Percentiles rank a stretch among this genome's conserved stretches.
Conservation (phyloP, 176 grass and related monocot species). For the Zea luxurians region DNA sequence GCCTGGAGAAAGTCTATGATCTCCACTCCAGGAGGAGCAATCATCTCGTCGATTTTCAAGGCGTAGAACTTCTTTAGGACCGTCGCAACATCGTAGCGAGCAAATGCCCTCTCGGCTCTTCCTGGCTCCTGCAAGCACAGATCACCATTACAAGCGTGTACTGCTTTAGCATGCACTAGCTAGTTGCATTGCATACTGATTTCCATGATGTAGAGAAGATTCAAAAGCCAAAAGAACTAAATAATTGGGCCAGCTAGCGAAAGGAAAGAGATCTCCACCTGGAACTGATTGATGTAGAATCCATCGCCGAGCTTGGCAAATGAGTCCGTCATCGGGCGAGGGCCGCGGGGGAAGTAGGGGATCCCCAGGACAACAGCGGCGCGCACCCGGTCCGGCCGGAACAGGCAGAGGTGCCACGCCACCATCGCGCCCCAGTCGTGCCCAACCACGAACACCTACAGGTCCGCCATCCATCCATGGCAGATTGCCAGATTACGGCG, state of each 20-base stretch:
- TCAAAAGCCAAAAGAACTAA: background rate
- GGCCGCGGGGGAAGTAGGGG: constrained; percentile 48
- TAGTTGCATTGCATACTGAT: background rate
- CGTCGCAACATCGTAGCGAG: constrained; percentile 43
- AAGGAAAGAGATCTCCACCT: constrained; percentile 13
- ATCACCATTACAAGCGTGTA: background rate
- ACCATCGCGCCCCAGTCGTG: constrained; percentile 54
- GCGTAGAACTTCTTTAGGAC: constrained; percentile 61
- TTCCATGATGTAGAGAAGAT: no score
- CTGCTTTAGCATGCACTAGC: background rate
- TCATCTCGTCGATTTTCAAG: constrained; percentile 36
- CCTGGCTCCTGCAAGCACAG: constrained; percentile 47
- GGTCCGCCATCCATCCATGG: no score
- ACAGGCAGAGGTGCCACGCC: constrained; percentile 63
- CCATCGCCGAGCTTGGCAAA: constrained; percentile 43
- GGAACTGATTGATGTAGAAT: constrained; percentile 62
- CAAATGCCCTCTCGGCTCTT: constrained; percentile 65
- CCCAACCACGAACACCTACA: constrained; percentile 62
- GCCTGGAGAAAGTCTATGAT: constrained; percentile 59
- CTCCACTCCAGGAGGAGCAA: constrained; percentile 65
- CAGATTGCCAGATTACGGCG: no score
- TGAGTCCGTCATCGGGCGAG: background rate
- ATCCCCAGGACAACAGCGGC: constrained; percentile 45
- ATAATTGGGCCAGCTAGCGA: background rate
- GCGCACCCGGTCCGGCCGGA: constrained; percentile 60